Conservation (phyloP, 768 basidiomycete genomes). For the Strobilomyces echinocephalus region DNA sequence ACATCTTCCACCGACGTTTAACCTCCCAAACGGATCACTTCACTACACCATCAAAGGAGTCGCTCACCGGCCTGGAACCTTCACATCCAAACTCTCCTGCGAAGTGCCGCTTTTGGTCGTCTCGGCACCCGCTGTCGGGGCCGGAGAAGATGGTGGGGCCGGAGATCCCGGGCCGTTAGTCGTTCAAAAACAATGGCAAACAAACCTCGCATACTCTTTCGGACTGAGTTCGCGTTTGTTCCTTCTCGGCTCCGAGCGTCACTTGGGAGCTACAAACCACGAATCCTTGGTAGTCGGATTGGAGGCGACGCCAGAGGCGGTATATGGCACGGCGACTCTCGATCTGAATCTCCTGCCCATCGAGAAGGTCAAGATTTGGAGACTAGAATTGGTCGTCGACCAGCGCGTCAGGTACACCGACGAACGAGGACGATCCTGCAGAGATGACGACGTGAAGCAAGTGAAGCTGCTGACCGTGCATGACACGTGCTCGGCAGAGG, state of each 20-base stretch:
- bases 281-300: neutral
- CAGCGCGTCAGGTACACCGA: conserved; percentile 28
- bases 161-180: conserved; percentile 71
- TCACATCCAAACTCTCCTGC: conserved; percentile 71
- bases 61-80: conserved; percentile 83
- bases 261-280: neutral
- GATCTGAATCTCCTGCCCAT: conserved; percentile 81
- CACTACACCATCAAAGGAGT: conserved; percentile 74
- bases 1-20: conserved; percentile 73
- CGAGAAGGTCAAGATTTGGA: conserved; percentile 79
- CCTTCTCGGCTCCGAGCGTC: conserved; percentile 55
- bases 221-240: conserved; percentile 76
- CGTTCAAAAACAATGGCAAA: conserved; percentile 89
- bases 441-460: conserved; percentile 6
- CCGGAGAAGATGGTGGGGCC: conserved; percentile 48
- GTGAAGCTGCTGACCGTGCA: conserved; percentile 19
- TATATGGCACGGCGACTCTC: conserved; percentile 62
- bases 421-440: neutral
- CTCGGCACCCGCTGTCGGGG: conserved; percentile 71
- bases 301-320: conserved; percentile 10
- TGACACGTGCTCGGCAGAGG: conserved; percentile 16
- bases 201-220: conserved; percentile 79
- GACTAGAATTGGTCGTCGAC: conserved; percentile 70
- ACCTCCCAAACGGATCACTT: conserved; percentile 72
- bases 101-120: conserved; percentile 71